Evolutionary conservation across 257 asterid genomes (phyloP).

Genomic region (Buddleja alternifolia): DNA sequence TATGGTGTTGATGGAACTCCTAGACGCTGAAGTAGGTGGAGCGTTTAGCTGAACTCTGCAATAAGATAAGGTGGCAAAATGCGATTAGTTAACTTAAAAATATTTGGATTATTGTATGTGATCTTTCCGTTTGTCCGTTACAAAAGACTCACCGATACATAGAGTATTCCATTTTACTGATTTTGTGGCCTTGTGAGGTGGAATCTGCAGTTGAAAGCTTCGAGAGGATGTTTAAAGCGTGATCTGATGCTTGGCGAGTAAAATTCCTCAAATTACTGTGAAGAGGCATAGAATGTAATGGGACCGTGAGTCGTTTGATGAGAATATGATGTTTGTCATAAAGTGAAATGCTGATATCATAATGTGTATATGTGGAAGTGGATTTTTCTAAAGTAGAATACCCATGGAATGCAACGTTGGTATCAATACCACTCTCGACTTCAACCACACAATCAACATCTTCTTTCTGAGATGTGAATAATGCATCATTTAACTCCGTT

Average conservation of each 20-base stretch:
- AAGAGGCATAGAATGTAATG: constrained; percentile 27
- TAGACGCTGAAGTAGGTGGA: constrained; percentile 86
- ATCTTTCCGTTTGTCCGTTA: neutral
- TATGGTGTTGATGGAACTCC: constrained; percentile 35
- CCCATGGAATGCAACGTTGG: constrained; percentile 78
- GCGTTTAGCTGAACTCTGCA: constrained; percentile 81
- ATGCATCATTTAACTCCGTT: constrained; percentile 64
- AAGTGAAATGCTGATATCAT: too few species aligned
- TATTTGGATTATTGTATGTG: constrained; percentile 2
- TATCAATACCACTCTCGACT: constrained; percentile 86
- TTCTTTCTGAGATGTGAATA: constrained; percentile 67
- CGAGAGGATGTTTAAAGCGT: constrained; percentile 60
- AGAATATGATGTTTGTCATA: too few species aligned
- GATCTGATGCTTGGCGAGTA: constrained; percentile 66
- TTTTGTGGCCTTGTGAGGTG: constrained; percentile 41
- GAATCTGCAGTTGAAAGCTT: constrained; percentile 49
- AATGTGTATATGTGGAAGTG: neutral
- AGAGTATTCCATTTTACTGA: constrained; percentile 74
- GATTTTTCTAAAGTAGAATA: constrained; percentile 31
- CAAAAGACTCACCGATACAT: constrained; percentile 65
- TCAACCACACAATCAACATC: constrained; percentile 78
- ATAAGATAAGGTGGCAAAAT: constrained; percentile 24
- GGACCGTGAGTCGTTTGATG: too few species aligned
- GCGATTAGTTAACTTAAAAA: neutral
- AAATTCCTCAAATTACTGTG: constrained; percentile 72